Base-by-base conservation (phyloP, 805 yeast genomes). In the Grigorovia yakushimaensis region DNA sequence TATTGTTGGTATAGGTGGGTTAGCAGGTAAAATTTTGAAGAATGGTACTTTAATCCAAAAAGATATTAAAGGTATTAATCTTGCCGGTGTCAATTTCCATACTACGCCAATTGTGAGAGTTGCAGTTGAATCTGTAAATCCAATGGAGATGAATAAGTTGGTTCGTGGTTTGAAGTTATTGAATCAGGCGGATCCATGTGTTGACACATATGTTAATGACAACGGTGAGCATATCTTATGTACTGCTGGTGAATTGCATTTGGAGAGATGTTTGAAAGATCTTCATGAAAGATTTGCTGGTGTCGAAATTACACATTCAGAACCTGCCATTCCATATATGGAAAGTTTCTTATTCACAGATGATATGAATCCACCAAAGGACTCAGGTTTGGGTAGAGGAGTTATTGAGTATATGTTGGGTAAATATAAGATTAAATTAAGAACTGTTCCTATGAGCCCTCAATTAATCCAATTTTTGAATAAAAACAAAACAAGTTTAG, bases 241-340 rank as follows among this genome's bases (percentile, higher is more conserved):
- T 41, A 89, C 95, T 9, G 96, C 98, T 9, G 99, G 99, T 44
- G 98, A 93, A 65, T 72, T 93, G 52, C 99, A 93, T 70, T 71
- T 93, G 39, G 99, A 93, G 60, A 77, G 98, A 60, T 93, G 98
- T 65, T 65, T 93, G 54, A 88, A 88, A 59, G 99, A 93, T 67
- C 69, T 93, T 58, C 79, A 77, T 47, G 96, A 87, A 57, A 73
- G 98, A 55, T 93, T 88, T 73, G 97, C 98, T 0, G 88, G 89
- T 11, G 78, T 88, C 55, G 96, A 88, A 44, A 81, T 93, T 10
- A 78, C 84, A 3, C 78, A 82, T 30, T 91, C 96, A 23, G 85
- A 87, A 57, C 98, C 98, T 0, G 91, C 85, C 20, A 94, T 93
- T 54, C 98, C 98, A 10, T 93, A 84, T 62, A 71, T 95, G 51